Conservation (phyloP, 352 stramenopile species). For the Globisporangium recalcitrans region DNA sequence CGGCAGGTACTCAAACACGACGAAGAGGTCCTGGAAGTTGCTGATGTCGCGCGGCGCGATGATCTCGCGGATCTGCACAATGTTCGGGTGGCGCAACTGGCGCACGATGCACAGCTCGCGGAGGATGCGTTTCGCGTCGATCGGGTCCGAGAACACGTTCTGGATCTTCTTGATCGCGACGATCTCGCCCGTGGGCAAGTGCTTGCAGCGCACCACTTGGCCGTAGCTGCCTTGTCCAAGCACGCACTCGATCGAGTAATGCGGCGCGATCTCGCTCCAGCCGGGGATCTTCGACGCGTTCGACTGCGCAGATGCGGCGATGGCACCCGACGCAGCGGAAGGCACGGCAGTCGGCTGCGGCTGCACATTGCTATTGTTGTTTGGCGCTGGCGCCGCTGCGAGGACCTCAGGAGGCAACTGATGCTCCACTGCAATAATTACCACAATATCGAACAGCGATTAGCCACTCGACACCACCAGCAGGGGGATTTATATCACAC, state of each 20-base stretch:
- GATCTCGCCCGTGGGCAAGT: slow-evolving; percentile 82
- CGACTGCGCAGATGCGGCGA: slow-evolving; percentile 24
- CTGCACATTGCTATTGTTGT: neutral
- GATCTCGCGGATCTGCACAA: slow-evolving; percentile 86
- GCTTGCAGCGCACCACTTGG: slow-evolving; percentile 84
- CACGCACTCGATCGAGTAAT: slow-evolving; percentile 85
- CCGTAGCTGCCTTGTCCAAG: slow-evolving; percentile 82
- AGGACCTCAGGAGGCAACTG: slow-evolving; percentile 12
- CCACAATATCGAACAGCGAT: slow-evolving; percentile 1
- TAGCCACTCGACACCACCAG: neutral
- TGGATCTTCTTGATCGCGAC: slow-evolving; percentile 89
- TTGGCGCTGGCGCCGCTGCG: neutral
- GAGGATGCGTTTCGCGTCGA: slow-evolving; percentile 84
- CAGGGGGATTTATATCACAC: neutral
- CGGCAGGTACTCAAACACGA: slow-evolving; percentile 84
- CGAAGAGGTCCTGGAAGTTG: slow-evolving; percentile 77
- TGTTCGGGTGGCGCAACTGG: slow-evolving; percentile 82
- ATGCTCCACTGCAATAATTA: slow-evolving; percentile 11
- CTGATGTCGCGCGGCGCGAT: slow-evolving; percentile 70
- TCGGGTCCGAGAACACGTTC: slow-evolving; percentile 85
- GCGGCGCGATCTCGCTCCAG: slow-evolving; percentile 75
- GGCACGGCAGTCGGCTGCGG: neutral
- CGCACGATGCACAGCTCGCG: slow-evolving; percentile 80
- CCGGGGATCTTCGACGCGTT: slow-evolving; percentile 75
- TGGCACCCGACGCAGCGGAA: slow-evolving; percentile 7